Base-by-base conservation (phyloP, 1,284 basidiomycete species). In the Naganishia sp. region DNA sequence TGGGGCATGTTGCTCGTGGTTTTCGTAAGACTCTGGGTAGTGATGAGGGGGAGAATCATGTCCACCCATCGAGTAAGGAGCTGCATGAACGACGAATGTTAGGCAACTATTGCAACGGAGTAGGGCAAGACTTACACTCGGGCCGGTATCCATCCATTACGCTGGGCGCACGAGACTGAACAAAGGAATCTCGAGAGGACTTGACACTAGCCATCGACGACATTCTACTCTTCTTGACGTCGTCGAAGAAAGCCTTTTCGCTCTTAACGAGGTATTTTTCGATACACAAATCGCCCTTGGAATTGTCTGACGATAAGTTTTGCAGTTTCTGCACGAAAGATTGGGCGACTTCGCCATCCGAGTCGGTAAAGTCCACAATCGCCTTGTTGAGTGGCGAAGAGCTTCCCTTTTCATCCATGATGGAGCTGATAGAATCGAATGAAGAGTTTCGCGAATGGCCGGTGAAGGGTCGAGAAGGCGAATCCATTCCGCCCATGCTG, bases 351-450 rank as follows among this genome's bases (percentile, higher is more conserved):
- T 91, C 90, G 51, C 92, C 92, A 76, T 94, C 90, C 1, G 89
- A 84, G 78, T 94, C 92, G 35, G 92, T 95, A 80, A 95, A 95
- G 65, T 90, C 88, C 68, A 88, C 89, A 75, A 92, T 91, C 11
- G 92, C 90, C 81, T 94, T 94, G 81, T 95, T 95, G 68, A 94
- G 81, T 6, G 91, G 90, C 13, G 92, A 94, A 67, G 89, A 88
- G 1, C 82, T 82, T 13, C 75, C 75, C 81, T 94, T 94, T 74
- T 94, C 92, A 71, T 93, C 90, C 47, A 92, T 89, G 65, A 94
- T 91, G 3, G 89, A 89, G 11, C 88, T 86, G 68, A 94, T 92
- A 6, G 90, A 92, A 73, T 94, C 92, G 32, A 89, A 87, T 0
- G 90, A 93, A 0, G 88, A 88, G 3, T 85, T 84, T 13, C 90